Evolutionary conservation across 495 filamentous ascomycete species (phyloP), one percentile per base, ranked within the genome.

Genomic region (Neurospora sp.): DNA sequence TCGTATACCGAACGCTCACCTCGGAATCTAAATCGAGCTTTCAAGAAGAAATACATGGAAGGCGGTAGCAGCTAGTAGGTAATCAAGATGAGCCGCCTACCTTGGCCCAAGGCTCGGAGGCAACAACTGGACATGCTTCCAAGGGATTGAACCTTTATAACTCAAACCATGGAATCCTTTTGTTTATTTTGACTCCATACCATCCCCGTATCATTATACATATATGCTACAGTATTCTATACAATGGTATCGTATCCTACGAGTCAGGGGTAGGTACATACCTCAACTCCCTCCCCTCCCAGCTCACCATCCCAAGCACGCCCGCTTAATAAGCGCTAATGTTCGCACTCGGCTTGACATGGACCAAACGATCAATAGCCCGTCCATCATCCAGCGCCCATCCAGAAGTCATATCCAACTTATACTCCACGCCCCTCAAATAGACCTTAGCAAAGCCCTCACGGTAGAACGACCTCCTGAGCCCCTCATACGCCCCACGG

Each of bases 231-330:
- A 71, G 39, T 22, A n/a, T 47, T 68, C 71, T 39, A 38, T 20
- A 22, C 71, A 37, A 71, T 41, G 20, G 1, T 71, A 35, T 61
- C 20, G 38, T 53, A 20, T 70, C 41, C 41, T 68, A 20, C 27
- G 39, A 20, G 14, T 61, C 35, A 22, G 53, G 31, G 38, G 31
- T 61, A 38, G 12, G 16, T 61, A 65, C 16, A 22, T 37, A 71
- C 45, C 35, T 20, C n/a, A 65, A 65, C 27, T 35, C 44, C 35
- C 3, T 39, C 85, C 86, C 69, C 77, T 82, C 71, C 88, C 89
- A 83, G 87, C 86, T 41, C 83, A 88, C 76, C 79, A 82, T 77
- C 87, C 88, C 76, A 82, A 87, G 81, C 83, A 86, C 71, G 80
- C 35, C 88, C 86, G 74, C 86, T 86, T 12, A 85, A 86, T 16